Evolutionary conservation across 2,329 filamentous ascomycete species (phyloP), one percentile per base, ranked within the genome.

Genomic region (Aspergillus aculeatinus): DNA sequence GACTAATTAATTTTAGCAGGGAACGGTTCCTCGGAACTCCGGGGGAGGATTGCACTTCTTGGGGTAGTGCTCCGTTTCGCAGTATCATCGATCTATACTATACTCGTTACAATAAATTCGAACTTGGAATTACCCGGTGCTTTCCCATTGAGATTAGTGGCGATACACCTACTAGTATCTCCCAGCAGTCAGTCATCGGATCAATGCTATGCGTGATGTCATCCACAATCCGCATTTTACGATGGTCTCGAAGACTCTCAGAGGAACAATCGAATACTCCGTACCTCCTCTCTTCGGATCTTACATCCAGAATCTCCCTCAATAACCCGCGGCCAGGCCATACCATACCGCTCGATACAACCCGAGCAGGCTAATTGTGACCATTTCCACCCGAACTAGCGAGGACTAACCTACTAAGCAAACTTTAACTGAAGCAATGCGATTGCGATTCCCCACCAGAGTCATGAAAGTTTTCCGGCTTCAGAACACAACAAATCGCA

Each of bases 401-500:
- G 16, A 12, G 12, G n/a, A 44, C 39, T 44, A 44, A 44, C 27
- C 27, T 3, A 7, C 27, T 29, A 29, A 6, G 14, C 39, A 44
- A 44, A 44, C 39, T 44, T 19, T n/a, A 44, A 44, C 39, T 7
- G 39, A 19, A n/a, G 39, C 39, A 44, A 7, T n/a, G 39, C 39
- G 14, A 47, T 9, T 23, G 10, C 31, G 7, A 47, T 7, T 33
- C 52, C 27, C 53, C 53, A 55, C 53, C 29, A 33, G 9, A 55
- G 25, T 35, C 25, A 55, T 47, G 39, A 55, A 21, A 48, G 53
- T 55, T 55, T 44, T 47, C 16, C 42, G n/a, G 42, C 53, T 55
- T 35, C 53, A 55, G 53, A 55, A 55, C 53, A 55, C 53, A 23
- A 55, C 52, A 55, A 55, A 55, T 55, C 25, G 42, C 27, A 55